phyloP scores from a whole-genome alignment of 2,329 filamentous ascomycete species.

The Drechslerella coelobrocha region DNA sequence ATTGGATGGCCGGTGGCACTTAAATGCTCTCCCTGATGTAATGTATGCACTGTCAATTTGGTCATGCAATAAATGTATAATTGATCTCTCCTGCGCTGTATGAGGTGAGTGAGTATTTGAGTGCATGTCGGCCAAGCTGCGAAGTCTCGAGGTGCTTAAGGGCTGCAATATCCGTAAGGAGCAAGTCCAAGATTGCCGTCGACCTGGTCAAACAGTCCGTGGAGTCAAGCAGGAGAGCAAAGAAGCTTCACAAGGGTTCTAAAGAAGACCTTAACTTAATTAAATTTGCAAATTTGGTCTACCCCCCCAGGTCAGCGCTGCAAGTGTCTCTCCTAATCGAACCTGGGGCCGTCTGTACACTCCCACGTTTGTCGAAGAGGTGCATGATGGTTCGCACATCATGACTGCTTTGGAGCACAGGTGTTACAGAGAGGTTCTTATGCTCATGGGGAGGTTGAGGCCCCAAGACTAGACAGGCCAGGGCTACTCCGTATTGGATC shows the following conservation, averaged over 20 bases:
- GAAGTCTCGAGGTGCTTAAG: background rate
- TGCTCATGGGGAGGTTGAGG: no score
- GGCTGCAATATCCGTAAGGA: conserved; percentile 32
- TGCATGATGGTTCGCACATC: conserved; percentile 28
- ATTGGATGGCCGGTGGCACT: no score
- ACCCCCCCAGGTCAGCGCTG: background rate
- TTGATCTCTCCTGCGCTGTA: no score
- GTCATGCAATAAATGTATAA: no score
- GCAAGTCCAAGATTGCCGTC: conserved; percentile 41
- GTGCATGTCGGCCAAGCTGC: no score
- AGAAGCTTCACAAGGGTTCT: background rate
- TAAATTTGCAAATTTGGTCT: no score
- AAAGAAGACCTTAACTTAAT: background rate
- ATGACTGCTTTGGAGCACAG: conserved; percentile 13
- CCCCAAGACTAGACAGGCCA: no score
- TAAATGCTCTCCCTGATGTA: no score
- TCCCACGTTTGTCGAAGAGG: conserved; percentile 17
- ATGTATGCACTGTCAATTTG: no score
- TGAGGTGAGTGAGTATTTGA: no score
- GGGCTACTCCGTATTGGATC: background rate
- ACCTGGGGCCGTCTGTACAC: conserved; percentile 20
- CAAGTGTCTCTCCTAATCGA: conserved; percentile 3
- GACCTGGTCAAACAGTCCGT: conserved; percentile 10
- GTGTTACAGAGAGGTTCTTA: background rate
- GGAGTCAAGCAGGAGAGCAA: background rate